Conservation (phyloP, 306 rosid genomes). For the Vigna reflexopilosa region DNA sequence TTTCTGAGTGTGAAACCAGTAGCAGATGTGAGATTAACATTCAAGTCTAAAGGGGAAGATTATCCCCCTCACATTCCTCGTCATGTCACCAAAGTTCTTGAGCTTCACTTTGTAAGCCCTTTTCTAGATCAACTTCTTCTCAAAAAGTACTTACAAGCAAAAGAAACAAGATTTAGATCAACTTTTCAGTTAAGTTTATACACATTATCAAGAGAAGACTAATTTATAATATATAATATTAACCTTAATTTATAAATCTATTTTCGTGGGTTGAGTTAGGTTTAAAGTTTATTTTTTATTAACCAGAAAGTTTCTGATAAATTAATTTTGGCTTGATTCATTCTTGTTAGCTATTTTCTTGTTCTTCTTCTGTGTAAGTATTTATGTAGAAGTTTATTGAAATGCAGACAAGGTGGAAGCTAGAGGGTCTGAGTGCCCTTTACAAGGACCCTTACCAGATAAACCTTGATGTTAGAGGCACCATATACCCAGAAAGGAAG, state of each 20-base stretch:
- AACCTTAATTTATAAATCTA: too few relatives aligned
- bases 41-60: constrained; percentile 60
- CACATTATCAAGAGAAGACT: too few relatives aligned
- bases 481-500: constrained; percentile 51
- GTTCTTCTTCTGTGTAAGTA: background rate
- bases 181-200: too few relatives aligned
- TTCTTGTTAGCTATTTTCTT: background rate
- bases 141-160: background rate
- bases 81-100: constrained; percentile 49
- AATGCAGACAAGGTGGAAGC: constrained; percentile 52
- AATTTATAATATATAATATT: too few relatives aligned
- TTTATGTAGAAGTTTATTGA: background rate
- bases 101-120: constrained; percentile 58
- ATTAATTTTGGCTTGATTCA: background rate
- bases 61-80: constrained; percentile 60
- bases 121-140: background rate
- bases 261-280: too few relatives aligned
- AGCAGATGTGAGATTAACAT: constrained; percentile 44
- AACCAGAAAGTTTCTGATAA: background rate
- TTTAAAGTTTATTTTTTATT: too few relatives aligned
- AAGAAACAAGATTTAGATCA: background rate
- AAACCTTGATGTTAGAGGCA: constrained; percentile 38
- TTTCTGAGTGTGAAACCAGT: constrained; percentile 47
- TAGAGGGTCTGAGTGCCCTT: constrained; percentile 33
- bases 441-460: constrained; percentile 25